Base-by-base conservation (phyloP, 1,284 basidiomycete species). In the Cystobasidiaceae sp. region DNA sequence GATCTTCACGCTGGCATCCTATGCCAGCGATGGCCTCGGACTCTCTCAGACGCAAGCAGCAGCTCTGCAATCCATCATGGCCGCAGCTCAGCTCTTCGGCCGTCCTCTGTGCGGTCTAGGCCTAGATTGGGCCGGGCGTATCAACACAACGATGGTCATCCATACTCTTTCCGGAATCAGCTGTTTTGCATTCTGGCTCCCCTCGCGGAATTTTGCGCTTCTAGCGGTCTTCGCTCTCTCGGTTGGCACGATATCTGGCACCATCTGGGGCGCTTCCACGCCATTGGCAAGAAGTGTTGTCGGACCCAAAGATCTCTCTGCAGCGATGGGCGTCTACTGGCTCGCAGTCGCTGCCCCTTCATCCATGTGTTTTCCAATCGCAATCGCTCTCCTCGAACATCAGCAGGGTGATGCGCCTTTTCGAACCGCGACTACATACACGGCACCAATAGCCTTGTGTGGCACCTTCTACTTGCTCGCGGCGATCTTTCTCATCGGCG, bases 81-180 rank as follows among this genome's bases (percentile, higher is more conserved):
- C 78, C 9, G 79, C 78, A 8, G 78, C 78, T 0, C 79, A 80
- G 70, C 75, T 79, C 71, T 69, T 80, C 34, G 79, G 79, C 1
- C 76, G 79, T 32, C 79, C 79, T 0, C 23, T 75, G 11, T 76
- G 74, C 67, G 79, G 79, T 3, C 70, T 74, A n/a, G 57, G 71
- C 23, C 73, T 80, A 39, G 79, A 80, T 68, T 68, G 70, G 0
- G 73, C 74, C 15, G 79, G 79, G 0, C 71, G 78, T 2, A 72
- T 78, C 61, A 79, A 79, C 67, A 76, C 78, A 68, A 75, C 77
- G 13, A 74, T 76, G n/a, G 19, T 77, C 17, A 74, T 75, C 55
- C 78, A 78, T 55, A 55, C 78, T 51, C 70, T 79, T 43, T 72
- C 75, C 19, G 79, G 78, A 6, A 17, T 79, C 2, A 77, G 75